Evolutionary conservation across 352 stramenopile species (phyloP).

Genomic region (Phytophthora europaea): DNA sequence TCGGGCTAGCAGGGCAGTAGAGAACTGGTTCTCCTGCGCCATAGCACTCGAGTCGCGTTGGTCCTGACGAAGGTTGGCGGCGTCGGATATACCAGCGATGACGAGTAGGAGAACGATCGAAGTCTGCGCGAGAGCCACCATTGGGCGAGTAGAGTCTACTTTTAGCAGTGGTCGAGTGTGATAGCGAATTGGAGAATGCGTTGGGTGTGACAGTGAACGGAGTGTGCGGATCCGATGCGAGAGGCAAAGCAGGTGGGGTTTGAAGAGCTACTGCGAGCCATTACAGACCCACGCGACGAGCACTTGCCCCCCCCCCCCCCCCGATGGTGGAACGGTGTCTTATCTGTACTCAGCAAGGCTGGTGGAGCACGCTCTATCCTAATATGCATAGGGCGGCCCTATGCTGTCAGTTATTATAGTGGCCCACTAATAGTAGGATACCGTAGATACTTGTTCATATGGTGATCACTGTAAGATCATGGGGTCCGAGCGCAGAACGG

Average conservation of each 20-base stretch:
- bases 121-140: not conserved
- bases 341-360: not conserved
- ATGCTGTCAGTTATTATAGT: no score
- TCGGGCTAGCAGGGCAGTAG: not conserved
- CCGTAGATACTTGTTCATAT: not conserved
- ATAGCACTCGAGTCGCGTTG: not conserved
- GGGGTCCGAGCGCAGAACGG: not conserved
- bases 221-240: not conserved
- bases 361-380: no score
- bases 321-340: not conserved
- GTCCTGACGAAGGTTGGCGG: slow-evolving; percentile 2
- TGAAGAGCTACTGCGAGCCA: not conserved
- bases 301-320: no score
- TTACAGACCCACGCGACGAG: not conserved
- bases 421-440: no score
- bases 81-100: not conserved
- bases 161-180: not conserved
- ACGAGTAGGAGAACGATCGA: not conserved
- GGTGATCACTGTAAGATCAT: not conserved
- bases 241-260: not conserved
- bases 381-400: no score
- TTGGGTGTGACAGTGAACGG: not conserved
- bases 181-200: not conserved
- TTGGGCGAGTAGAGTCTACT: not conserved
- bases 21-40: not conserved